Evolutionary conservation across 768 basidiomycete genomes (phyloP).

Genomic region (Lyophyllum shimeji): DNA sequence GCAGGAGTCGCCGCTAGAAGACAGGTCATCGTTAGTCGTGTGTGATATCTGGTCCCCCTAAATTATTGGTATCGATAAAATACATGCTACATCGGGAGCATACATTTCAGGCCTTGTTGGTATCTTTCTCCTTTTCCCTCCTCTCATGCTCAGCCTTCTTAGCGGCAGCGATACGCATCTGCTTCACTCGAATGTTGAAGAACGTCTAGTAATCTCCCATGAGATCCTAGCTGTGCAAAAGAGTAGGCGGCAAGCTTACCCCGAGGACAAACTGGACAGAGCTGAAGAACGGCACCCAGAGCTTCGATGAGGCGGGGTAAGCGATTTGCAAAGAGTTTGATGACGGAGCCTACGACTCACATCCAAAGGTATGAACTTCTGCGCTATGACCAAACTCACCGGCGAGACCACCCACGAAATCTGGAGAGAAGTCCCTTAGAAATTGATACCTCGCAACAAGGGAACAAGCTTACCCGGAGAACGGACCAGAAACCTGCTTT

Average conservation of each 20-base stretch:
- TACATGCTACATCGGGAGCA: background rate
- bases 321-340: slow-evolving; percentile 1
- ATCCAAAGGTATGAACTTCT: slow-evolving; percentile 76
- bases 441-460: background rate
- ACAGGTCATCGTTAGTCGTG: slow-evolving; percentile 31
- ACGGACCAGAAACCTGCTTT: slow-evolving; percentile 74
- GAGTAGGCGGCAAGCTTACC: slow-evolving; percentile 39
- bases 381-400: slow-evolving; percentile 70
- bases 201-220: slow-evolving; percentile 46
- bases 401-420: slow-evolving; percentile 82
- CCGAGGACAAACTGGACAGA: slow-evolving; percentile 73
- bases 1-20: slow-evolving; percentile 29
- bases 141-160: slow-evolving; percentile 46
- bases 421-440: slow-evolving; percentile 34
- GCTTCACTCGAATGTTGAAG: slow-evolving; percentile 75
- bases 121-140: slow-evolving; percentile 21
- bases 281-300: slow-evolving; percentile 91
- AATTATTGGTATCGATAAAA: slow-evolving; percentile 19
- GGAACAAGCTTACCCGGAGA: slow-evolving; percentile 51
- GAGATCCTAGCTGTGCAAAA: slow-evolving; percentile 1
- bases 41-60: slow-evolving; percentile 23
- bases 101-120: background rate
- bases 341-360: slow-evolving; percentile 33
- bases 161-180: slow-evolving; percentile 50
- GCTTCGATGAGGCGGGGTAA: slow-evolving; percentile 33